Base-by-base conservation (phyloP, 2,329 filamentous ascomycete genomes). In the Alternaria atra region DNA sequence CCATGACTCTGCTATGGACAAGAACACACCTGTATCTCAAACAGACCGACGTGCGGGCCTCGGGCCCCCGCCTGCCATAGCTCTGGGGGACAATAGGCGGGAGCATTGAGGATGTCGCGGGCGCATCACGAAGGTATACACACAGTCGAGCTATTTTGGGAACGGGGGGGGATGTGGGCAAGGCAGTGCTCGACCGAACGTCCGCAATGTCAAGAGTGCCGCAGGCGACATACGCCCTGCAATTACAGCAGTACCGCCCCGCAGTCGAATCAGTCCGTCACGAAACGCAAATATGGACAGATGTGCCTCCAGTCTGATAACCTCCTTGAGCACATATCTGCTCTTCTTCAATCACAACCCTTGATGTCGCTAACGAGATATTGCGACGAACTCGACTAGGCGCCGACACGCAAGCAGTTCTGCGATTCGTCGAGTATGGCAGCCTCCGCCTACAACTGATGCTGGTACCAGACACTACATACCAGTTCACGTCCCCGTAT, bases 371-470 rank as follows among this genome's bases (percentile, higher is more conserved):
- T 17, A 23, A 42, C 10, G 9, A 58, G 17, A 8, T 40, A 13
- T 27, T 54, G 12, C 1, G 7, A 13, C 56, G 10, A 4, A 30
- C 48, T 17, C 50, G 40, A 12, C 48, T 2, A 5, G 50, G 50
- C 15, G 32, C 42, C 6, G 42, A 53, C 9, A n/a, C 20, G 27
- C 32, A 30, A 10, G 25, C 5, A 9, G 2, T 54, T 27, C 20
- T 50, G 29, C 50, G 55, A 25, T 54, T 37, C 27, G 13, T 52
- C 34, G 25, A 61, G 17, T 54, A 47, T 42, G 61, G 58, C 43
- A 39, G 37, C 20, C 61, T 62, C 3, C 32, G 47, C 30, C 29
- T 48, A 10, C 51, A 60, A 23, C 51, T 56, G 4, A 52, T 44
- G 27, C 52, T 54, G 6, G 27, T 56, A 2, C 50, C 55, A 40